Percentiles rank a stretch among this genome's conserved stretches.
phyloP scores from a whole-genome alignment of 2,329 filamentous ascomycete genomes.

The Neonectria hederae region DNA sequence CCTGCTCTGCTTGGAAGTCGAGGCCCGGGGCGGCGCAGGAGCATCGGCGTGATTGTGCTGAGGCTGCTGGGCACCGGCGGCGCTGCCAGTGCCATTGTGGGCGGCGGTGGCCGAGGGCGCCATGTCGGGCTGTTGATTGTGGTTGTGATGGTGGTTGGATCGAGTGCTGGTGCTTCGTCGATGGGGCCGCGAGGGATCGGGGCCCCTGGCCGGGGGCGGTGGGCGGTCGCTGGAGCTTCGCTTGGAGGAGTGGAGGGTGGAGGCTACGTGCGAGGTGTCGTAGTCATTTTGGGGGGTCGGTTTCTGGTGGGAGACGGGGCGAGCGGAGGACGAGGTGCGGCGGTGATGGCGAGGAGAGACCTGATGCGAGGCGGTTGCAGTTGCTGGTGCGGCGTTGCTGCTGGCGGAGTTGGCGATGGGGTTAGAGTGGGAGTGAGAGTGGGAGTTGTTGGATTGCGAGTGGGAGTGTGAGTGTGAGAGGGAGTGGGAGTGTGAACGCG shows the following conservation, averaged over 20 bases:
- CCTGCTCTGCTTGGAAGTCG: slow-evolving; percentile 61
- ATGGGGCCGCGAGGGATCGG: slow-evolving; percentile 58
- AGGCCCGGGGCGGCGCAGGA: slow-evolving; percentile 43
- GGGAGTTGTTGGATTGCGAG: too few species aligned
- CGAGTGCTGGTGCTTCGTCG: slow-evolving; percentile 61
- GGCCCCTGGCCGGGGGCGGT: slow-evolving; percentile 60
- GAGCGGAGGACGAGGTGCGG: slow-evolving; percentile 52
- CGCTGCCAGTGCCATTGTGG: slow-evolving; percentile 63
- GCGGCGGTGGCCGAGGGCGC: slow-evolving; percentile 59
- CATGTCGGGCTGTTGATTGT: slow-evolving; percentile 55
- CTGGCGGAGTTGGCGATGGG: slow-evolving; percentile 24
- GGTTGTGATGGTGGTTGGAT: slow-evolving; percentile 51
- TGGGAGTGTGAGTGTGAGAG: slow-evolving; percentile 37
- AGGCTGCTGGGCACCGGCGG: slow-evolving; percentile 59
- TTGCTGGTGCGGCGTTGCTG: slow-evolving; percentile 34
- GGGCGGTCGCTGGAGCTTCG: slow-evolving; percentile 72
- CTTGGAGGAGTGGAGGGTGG: slow-evolving; percentile 57
- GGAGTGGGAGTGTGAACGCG: slow-evolving; percentile 36
- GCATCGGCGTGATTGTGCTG: slow-evolving; percentile 50
- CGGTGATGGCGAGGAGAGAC: slow-evolving; percentile 48
- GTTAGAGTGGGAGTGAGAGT: slow-evolving; percentile 36
- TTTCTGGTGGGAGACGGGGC: slow-evolving; percentile 54
- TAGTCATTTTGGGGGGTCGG: slow-evolving; percentile 71
- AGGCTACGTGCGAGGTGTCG: slow-evolving; percentile 73
- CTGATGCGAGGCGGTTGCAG: slow-evolving; percentile 38